phyloP scores from a whole-genome alignment of 2,329 filamentous ascomycete genomes.

The Chaetomium olivaceum region DNA sequence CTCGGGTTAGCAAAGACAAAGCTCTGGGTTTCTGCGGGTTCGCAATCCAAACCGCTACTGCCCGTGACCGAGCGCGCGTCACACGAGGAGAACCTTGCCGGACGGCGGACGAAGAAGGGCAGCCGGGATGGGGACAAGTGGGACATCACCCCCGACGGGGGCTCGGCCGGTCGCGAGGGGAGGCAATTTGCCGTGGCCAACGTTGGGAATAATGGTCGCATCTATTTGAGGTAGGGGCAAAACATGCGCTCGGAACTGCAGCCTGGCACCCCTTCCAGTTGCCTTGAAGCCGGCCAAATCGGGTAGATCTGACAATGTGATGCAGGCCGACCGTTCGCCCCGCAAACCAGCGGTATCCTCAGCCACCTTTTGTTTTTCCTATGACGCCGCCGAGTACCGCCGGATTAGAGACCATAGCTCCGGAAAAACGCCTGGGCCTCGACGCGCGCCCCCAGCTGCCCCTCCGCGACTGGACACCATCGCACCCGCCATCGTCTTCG shows the following conservation, averaged over 20 bases:
- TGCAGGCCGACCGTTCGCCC: conserved; percentile 62
- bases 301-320: conserved; percentile 26
- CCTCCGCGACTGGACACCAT: conserved; percentile 48
- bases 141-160: conserved; percentile 61
- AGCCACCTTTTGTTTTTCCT: conserved; percentile 61
- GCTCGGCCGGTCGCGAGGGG: conserved; percentile 62
- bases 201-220: conserved; percentile 79
- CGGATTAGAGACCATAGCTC: conserved; percentile 51
- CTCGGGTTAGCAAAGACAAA: conserved; percentile 33
- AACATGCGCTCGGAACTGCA: conserved; percentile 4
- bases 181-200: conserved; percentile 78
- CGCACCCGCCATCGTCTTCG: conserved; percentile 42
- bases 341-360: conserved; percentile 61
- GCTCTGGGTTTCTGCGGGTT: conserved; percentile 32
- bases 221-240: conserved; percentile 68
- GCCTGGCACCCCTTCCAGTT: not conserved
- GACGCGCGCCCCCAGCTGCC: conserved; percentile 35
- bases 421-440: conserved; percentile 35
- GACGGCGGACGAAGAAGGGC: conserved; percentile 49
- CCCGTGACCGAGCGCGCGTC: conserved; percentile 50
- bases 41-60: conserved; percentile 44
- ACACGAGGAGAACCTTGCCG: conserved; percentile 43
- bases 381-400: conserved; percentile 61
- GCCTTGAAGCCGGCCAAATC: not conserved
- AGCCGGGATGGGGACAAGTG: conserved; percentile 58